phyloP scores from a whole-genome alignment of 2,329 filamentous ascomycete genomes.

The Beauveria brongniartii region DNA sequence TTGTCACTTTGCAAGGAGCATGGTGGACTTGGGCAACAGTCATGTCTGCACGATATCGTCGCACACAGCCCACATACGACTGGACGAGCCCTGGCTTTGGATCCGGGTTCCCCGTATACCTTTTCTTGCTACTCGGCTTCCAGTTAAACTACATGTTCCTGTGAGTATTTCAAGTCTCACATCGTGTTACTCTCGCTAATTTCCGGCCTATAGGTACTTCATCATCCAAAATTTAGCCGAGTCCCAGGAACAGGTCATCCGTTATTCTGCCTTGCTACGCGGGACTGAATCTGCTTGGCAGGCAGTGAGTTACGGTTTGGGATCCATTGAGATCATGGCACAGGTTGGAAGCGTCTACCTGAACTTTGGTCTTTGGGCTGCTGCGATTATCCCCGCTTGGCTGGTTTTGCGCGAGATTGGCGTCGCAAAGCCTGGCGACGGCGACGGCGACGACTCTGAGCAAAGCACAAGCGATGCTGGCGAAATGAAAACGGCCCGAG shows the following conservation, averaged over 20 bases:
- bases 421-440: neutral
- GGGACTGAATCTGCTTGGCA: constrained; percentile 68
- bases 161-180: constrained; percentile 27
- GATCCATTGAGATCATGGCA: constrained; percentile 53
- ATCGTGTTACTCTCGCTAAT: neutral
- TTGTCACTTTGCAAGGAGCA: constrained; percentile 52
- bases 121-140: constrained; percentile 60
- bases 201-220: constrained; percentile 47
- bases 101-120: constrained; percentile 55
- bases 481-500: neutral
- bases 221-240: constrained; percentile 58
- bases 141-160: constrained; percentile 68
- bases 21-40: constrained; percentile 69
- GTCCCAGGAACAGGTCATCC: constrained; percentile 55
- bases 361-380: constrained; percentile 61
- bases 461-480: neutral
- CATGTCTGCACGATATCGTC: constrained; percentile 51
- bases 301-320: constrained; percentile 62
- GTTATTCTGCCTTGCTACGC: constrained; percentile 58
- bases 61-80: constrained; percentile 53
- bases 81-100: constrained; percentile 59
- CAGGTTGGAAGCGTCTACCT: constrained; percentile 60
- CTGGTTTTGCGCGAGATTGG: constrained; percentile 53
- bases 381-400: constrained; percentile 59
- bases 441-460: neutral